Evolutionary conservation across 345 rosid genomes (phyloP), one percentile per base, ranked within the genome.

Genomic region (Eucalyptus regnans): DNA sequence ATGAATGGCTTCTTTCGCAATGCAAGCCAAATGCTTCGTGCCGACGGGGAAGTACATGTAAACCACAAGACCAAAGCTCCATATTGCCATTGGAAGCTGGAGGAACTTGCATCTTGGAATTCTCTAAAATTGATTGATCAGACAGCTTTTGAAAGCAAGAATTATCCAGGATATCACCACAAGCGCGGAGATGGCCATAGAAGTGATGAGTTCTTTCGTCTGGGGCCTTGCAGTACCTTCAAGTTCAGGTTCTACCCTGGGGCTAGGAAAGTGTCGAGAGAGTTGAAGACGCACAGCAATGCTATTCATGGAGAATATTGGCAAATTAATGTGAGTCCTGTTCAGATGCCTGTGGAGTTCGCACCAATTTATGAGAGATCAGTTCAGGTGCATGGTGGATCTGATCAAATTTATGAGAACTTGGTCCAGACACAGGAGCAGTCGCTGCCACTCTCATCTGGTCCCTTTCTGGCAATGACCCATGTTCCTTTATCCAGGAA

Each of bases 181-280:
- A 94, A 94, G 91, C 94, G 93, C 87, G 96, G 96, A 52, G 91
- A 90, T 90, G 94, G 94, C 31, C 18, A 12, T 4, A 91, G 91
- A 88, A 92, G 96, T 76, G 95, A 96, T 91, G 10, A 86, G 71
- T 91, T 92, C 68, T 95, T 96, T 88, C 90, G 22, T 79, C 90
- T 95, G 88, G 95, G 96, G 41, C 66, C 90, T 18, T 94, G 94
- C 89, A 87, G 91, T 85, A 95, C 95, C 89, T 94, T 94, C 93
- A 93, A 90, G 86, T 95, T 94, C 86, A 50, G 54, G 68, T 64
- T 92, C 29, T 91, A 23, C 31, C 79, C 29, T 22, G 44, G 89
- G 6, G 86, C 88, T 87, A 92, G 88, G 89, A 89, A 88, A 79
- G 86, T 29, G 20, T 60, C 16, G 2, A 29, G 62, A 51, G 48